phyloP scores from a whole-genome alignment of 352 stramenopile genomes.

The Phytophthora pinifolia region DNA sequence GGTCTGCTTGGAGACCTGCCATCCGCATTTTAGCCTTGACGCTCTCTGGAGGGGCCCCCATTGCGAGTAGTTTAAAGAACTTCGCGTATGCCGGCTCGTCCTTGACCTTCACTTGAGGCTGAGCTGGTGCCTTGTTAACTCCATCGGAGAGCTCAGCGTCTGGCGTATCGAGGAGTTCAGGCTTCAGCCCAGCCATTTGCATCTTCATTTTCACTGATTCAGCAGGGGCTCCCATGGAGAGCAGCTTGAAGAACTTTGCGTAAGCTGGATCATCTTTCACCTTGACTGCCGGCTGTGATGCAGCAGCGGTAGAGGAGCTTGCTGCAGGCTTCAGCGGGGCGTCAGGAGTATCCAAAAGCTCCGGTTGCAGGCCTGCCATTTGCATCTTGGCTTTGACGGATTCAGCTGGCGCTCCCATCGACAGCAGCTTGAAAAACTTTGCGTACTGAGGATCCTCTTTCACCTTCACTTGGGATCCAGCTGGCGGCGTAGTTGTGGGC shows the following conservation, averaged over 20 bases:
- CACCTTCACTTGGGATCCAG: constrained; percentile 26
- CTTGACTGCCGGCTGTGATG: constrained; percentile 28
- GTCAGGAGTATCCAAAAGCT: constrained; percentile 60
- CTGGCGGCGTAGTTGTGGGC: constrained; percentile 12
- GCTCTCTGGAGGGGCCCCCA: constrained; percentile 54
- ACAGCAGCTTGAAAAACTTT: constrained; percentile 71
- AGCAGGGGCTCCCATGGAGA: constrained; percentile 54
- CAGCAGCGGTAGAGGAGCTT: not conserved
- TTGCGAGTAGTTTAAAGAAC: constrained; percentile 72
- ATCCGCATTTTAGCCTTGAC: constrained; percentile 76
- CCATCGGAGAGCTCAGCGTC: constrained; percentile 38
- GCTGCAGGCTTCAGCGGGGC: constrained; percentile 26
- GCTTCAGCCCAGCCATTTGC: constrained; percentile 57
- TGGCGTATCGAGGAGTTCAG: constrained; percentile 72
- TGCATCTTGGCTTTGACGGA: constrained; percentile 68
- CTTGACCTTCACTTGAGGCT: constrained; percentile 49
- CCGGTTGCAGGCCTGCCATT: constrained; percentile 84
- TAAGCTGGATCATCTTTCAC: constrained; percentile 72
- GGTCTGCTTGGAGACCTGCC: constrained; percentile 50
- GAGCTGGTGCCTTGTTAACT: not conserved
- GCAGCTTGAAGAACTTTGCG: constrained; percentile 77
- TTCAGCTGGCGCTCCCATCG: constrained; percentile 54
- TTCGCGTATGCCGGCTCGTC: constrained; percentile 68
- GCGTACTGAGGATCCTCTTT: constrained; percentile 62
- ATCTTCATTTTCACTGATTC: constrained; percentile 67